Evolutionary conservation across 1,139 yeast species (phyloP), one percentile per base, ranked within the genome.

Genomic region (Diutina mesorugosa): DNA sequence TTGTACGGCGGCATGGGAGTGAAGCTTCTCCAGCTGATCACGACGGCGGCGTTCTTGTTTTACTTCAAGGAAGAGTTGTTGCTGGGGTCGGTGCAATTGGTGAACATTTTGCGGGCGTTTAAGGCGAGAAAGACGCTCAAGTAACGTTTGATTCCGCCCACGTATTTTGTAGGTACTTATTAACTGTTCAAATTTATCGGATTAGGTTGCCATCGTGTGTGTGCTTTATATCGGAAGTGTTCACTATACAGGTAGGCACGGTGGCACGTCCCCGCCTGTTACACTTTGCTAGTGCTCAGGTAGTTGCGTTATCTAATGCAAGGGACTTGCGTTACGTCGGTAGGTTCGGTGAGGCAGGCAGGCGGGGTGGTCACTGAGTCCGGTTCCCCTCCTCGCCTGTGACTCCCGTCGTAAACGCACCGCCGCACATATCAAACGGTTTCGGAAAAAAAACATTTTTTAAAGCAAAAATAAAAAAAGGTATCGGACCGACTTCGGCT

Each of bases 1-100:
- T 81, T 91, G 60, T 90, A 90, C 72, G 84, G 86, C 56, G 97
- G 97, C 0, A 78, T 91, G 61, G 73, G 80, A 55, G 84, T 91
- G 56, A 91, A 91, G 72, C 77, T 91, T 60, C 68, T 85, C 41
- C 98, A 91, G 71, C 84, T 93, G 58, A 90, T 91, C 57, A 68
- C 86, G 58, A 89, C 96, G 51, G 95, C 97, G 6, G 97, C 97
- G 0, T 87, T 91, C 65, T 77, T 91, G 64, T 91, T 91, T 68
- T 88, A 85, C 69, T 90, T 91, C 72, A 91, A 91, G 72, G 97
- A 91, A 68, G 93, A 88, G 69, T 78, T 90, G 61, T 78, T 84
- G 58, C 64, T 69, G 4, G 73, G 83, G n/a, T 76, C 81, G 58
- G 76, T 79, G 55, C 67, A 66, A 60, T 66, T 81, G 59, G 74